Evolutionary conservation across 768 basidiomycete genomes (phyloP), one percentile per base, ranked within the genome.

Genomic region (Naganishia kalamii): DNA sequence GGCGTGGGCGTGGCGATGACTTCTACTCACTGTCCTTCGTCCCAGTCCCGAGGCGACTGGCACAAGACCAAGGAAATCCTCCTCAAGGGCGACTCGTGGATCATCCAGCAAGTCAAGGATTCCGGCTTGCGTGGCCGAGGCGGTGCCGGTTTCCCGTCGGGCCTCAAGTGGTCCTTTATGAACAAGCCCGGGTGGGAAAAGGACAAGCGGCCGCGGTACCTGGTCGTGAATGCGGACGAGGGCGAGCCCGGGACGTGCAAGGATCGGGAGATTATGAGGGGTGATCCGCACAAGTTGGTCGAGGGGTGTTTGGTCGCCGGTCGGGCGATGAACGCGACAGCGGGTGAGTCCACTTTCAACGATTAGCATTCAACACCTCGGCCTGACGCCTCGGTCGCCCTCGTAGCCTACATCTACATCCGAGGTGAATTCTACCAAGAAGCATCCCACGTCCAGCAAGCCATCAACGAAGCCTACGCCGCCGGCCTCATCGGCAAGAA

Each of bases 121-220:
- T 96, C 92, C 23, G 94, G 94, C 49, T 84, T 98, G 37, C 86
- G 94, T 74, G 94, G 94, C 13, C 87, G 94, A 62, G 94, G 94
- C 59, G 94, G 94, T 60, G 94, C 94, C 44, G 94, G 94, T 30
- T 99, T 99, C 76, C 94, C 94, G 0, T 89, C 87, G 69, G 94
- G 94, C 25, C 82, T 98, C 71, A 97, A 98, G 77, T 97, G 93
- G 93, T 72, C 70, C 60, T 75, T 76, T 66, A 77, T 66, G 65
- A 98, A 99, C 83, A 99, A 98, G 80, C 93, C 92, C n/a, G 87
- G 87, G 29, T 97, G 94, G 94, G 86, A 98, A 81, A 88, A 89
- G 76, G 94, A 97, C 50, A 49, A 54, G 59, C 89, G 92, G 59
- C 94, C 93, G 3, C 87, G 94, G 25, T 98, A 98, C 77, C 85